Conservation (phyloP, 2,329 filamentous ascomycete species). For the Fusarium illudens region DNA sequence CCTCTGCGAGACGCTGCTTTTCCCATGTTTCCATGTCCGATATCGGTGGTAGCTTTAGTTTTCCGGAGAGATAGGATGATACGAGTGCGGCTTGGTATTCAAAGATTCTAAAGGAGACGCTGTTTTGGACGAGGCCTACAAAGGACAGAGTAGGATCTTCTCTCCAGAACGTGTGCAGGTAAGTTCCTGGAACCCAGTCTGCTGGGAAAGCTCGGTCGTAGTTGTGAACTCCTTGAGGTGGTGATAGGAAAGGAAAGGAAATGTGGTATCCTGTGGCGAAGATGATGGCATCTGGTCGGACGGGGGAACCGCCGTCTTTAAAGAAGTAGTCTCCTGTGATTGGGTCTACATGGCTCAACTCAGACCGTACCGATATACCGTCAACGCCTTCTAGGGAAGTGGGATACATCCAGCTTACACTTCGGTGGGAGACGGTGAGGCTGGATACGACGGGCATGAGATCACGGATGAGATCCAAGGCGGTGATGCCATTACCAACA, state of each 20-base stretch:
- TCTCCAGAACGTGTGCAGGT: conserved; percentile 20
- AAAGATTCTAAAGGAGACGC: conserved; percentile 2
- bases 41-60: neutral
- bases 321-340: conserved; percentile 12
- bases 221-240: conserved; percentile 5
- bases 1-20: neutral
- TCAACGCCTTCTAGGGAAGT: neutral
- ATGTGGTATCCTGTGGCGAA: conserved; percentile 26
- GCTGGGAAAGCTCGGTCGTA: neutral
- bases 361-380: conserved; percentile 39
- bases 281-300: conserved; percentile 16
- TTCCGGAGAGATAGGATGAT: neutral
- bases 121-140: conserved; percentile 12
- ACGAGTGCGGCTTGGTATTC: conserved; percentile 1
- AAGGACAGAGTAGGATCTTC: conserved; percentile 22
- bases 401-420: conserved; percentile 1
- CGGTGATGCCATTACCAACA: conserved; percentile 62
- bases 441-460: conserved; percentile 1
- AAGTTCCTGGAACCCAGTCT: conserved; percentile 20
- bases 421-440: neutral
- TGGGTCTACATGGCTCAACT: conserved; percentile 10
- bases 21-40: neutral
- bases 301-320: conserved; percentile 5
- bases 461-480: conserved; percentile 53
- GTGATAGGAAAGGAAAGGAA: conserved; percentile 17